Percentiles rank a stretch among this genome's conserved stretches.
phyloP scores from a whole-genome alignment of 2,329 filamentous ascomycete species.

The Fusarium continuum region DNA sequence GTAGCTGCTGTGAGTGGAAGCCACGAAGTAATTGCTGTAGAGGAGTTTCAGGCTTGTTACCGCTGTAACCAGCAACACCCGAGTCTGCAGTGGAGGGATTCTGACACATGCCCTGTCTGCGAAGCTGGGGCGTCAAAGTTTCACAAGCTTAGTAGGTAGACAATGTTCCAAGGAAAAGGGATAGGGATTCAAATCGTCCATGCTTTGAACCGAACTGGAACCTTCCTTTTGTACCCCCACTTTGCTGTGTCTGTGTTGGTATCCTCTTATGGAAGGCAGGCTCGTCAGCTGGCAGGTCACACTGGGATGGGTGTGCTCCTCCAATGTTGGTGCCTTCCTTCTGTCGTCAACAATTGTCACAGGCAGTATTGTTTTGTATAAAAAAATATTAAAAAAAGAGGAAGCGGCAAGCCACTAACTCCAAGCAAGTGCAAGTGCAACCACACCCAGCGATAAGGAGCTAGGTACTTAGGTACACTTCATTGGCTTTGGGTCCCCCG shows the following conservation, averaged over 20 bases:
- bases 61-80: neutral
- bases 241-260: neutral
- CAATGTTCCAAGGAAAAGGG: slow-evolving; percentile 18
- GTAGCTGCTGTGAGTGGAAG: slow-evolving; percentile 22
- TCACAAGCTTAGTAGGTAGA: slow-evolving; percentile 15
- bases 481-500: slow-evolving; percentile 23
- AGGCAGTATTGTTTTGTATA: no score
- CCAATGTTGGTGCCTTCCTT: slow-evolving; percentile 9
- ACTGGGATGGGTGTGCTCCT: neutral
- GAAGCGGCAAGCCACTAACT: slow-evolving; percentile 15
- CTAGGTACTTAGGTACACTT: no score
- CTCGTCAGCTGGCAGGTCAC: neutral
- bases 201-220: slow-evolving; percentile 28
- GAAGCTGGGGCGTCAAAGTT: slow-evolving; percentile 31
- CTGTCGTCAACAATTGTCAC: slow-evolving; percentile 18
- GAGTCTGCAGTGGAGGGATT: slow-evolving; percentile 9
- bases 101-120: slow-evolving; percentile 26
- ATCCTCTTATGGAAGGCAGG: slow-evolving; percentile 13
- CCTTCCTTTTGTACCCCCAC: slow-evolving; percentile 28
- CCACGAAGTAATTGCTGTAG: neutral
- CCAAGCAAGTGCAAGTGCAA: neutral
- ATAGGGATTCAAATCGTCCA: slow-evolving; percentile 15
- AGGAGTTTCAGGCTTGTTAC: neutral
- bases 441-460: slow-evolving; percentile 31
- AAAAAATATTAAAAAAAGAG: no score